Evolutionary conservation across 1,284 basidiomycete species (phyloP).

Genomic region (Cutaneotrichosporon sp.): DNA sequence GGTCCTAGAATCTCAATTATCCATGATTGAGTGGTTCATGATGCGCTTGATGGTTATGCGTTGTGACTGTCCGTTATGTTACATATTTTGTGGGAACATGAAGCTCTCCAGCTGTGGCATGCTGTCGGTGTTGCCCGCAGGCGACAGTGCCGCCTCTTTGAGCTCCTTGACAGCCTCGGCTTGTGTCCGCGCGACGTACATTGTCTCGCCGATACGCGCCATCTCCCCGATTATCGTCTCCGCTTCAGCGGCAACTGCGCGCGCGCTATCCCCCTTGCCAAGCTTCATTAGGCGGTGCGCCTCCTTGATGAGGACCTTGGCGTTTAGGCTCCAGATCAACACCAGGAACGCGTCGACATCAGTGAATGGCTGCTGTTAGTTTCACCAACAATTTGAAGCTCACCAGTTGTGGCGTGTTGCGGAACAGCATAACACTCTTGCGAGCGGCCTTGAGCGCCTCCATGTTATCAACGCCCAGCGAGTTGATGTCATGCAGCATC

Average conservation of each 20-base stretch:
- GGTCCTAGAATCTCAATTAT: too few relatives aligned
- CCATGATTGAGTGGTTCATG: not conserved
- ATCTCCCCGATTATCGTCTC: constrained; percentile 22
- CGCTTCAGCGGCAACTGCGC: constrained; percentile 12
- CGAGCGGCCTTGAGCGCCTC: constrained; percentile 41
- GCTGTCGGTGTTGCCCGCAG: constrained; percentile 2
- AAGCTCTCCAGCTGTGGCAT: constrained; percentile 19
- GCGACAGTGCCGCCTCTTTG: constrained; percentile 29
- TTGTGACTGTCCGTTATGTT: not conserved
- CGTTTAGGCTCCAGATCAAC: constrained; percentile 47
- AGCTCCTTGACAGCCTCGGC: constrained; percentile 39
- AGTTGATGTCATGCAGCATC: constrained; percentile 48
- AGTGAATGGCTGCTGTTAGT: constrained; percentile 31
- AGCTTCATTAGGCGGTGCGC: constrained; percentile 32
- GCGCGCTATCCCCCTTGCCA: constrained; percentile 28
- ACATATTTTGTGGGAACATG: constrained; percentile 22
- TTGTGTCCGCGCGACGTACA: constrained; percentile 42
- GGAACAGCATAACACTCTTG: constrained; percentile 38
- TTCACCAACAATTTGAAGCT: constrained; percentile 7
- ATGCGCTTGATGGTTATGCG: not conserved
- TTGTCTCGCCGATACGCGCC: constrained; percentile 33
- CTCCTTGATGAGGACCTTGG: constrained; percentile 46
- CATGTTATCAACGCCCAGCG: constrained; percentile 38
- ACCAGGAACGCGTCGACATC: constrained; percentile 46
- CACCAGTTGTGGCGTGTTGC: constrained; percentile 36